Base-by-base conservation (phyloP, 1,139 yeast genomes). In the Petasospora rhodanensis region DNA sequence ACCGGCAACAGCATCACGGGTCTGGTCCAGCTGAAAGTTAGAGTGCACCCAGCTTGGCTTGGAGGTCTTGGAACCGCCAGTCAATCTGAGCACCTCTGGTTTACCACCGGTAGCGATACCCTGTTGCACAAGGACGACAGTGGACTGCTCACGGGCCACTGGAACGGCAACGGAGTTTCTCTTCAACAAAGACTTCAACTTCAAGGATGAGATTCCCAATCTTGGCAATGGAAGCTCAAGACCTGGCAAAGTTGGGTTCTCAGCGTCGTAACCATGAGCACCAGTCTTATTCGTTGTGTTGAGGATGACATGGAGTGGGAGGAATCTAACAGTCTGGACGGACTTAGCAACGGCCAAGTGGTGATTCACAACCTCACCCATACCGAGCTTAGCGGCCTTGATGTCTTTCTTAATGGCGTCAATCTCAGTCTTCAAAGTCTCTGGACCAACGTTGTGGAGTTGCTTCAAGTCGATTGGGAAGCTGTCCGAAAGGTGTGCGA, bases 21-120 rank as follows among this genome's bases (percentile, higher is more conserved):
- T 57, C 31, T 70, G 71, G 31, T 66, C 55, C 39, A 81, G 59
- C 55, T 74, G 73, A 59, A 62, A 76, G 32, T 73, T 65, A 19
- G 96, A 85, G 55, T 87, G 96, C 32, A 84, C 81, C 87, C 93
- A 89, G 46, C 87, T 77, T 45, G 96, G 87, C 36, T 74, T 70
- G 38, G 76, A 66, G 14, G 79, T 69, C 48, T 72, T 69, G 28
- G 65, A 58, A 31, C 95, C 95, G 29, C 96, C 96, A 24, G 93
- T 76, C 45, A 89, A 69, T 56, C 95, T 74, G 40, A 87, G 59
- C 17, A 83, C 65, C 55, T 83, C 91, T 12, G 73, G 70, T 46
- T 61, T 64, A 17, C 69, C 73, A 26, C 64, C 61, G 9, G 59
- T 51, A 14, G 66, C 56, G 21, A 59, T 54, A 30, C 60, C 63